Percentiles rank a stretch among this genome's conserved stretches.
Evolutionary conservation across 2,329 filamentous ascomycete species (phyloP).

Genomic region (Thelonectria blattea): DNA sequence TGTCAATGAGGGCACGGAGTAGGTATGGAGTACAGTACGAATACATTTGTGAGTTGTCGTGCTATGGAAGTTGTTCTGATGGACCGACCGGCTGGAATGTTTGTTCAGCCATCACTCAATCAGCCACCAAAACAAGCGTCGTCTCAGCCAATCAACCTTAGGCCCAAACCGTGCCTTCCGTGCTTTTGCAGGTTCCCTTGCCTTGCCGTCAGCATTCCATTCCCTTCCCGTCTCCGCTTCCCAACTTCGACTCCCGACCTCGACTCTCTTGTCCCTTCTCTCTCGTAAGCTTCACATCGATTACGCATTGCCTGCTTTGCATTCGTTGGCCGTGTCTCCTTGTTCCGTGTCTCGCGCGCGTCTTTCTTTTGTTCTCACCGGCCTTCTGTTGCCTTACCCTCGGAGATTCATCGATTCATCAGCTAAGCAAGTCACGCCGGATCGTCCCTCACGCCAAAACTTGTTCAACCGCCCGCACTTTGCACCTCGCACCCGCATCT

Average conservation of each 20-base stretch:
- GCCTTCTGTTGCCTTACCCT: background rate
- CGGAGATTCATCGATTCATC: background rate
- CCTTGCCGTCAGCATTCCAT: no score
- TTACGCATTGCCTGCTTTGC: background rate
- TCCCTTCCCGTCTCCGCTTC: background rate
- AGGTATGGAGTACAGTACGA: no score
- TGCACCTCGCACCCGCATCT: background rate
- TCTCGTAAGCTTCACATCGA: slow-evolving; percentile 8
- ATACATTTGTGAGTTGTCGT: no score
- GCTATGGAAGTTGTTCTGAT: no score
- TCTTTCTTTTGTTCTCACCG: background rate
- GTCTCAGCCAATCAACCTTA: background rate
- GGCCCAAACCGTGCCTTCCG: background rate
- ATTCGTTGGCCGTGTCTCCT: slow-evolving; percentile 1
- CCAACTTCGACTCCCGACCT: background rate
- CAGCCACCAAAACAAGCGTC: background rate
- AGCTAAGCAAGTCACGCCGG: background rate
- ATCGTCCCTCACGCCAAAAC: background rate
- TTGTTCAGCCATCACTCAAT: no score
- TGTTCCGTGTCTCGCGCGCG: background rate
- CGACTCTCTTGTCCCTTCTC: no score
- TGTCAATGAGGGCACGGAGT: no score
- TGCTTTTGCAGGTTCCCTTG: background rate
- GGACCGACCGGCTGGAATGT: no score
- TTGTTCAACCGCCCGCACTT: background rate